Base-by-base conservation (phyloP, 2,329 filamentous ascomycete species). In the Emericellopsis atlantica region DNA sequence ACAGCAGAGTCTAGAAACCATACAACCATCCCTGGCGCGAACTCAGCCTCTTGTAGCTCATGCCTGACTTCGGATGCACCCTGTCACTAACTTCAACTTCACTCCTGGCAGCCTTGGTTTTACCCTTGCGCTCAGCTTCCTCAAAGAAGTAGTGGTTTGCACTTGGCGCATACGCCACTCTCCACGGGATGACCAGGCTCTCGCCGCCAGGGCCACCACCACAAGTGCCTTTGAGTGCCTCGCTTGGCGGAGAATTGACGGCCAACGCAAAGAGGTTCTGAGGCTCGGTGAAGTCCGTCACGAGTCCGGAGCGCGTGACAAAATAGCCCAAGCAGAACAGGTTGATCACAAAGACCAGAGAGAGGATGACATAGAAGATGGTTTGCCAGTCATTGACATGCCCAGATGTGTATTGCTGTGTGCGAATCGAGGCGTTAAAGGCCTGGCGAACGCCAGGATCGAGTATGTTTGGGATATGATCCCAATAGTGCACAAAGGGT, bases 221-320 rank as follows among this genome's bases (percentile, higher is more conserved):
- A 43, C 63, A 66, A 43, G 55, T 58, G 1, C 63, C 62, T 26
- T 57, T 51, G 36, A 67, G 47, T 15, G 55, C 55, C 5, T 44
- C 42, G 32, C 57, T 63, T 3, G 62, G 60, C 2, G 65, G 60
- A 40, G 60, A 63, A 52, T 87, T 87, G 40, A 89, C 66, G 2
- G 82, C 80, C 0, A 88, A 59, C 0, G 77, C 67, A 50, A 89
- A 88, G 2, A 88, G 61, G 52, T 88, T 88, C 41, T 81, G 76
- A 1, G 84, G 81, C 51, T 90, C 84, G 0, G 79, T 84, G 52
- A 83, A 88, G 60, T 90, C 85, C 1, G 81, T 88, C 7, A 90
- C 74, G 18, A 85, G 70, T 1, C 75, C 74, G 0, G 64, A 63
- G 6, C 63, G 54, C 46, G 70, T 65, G 37, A 73, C 52, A 39